Evolutionary conservation across 1,139 yeast species (phyloP), one percentile per base, ranked within the genome.

Genomic region (Yamadazyma kanchanaburiensis): DNA sequence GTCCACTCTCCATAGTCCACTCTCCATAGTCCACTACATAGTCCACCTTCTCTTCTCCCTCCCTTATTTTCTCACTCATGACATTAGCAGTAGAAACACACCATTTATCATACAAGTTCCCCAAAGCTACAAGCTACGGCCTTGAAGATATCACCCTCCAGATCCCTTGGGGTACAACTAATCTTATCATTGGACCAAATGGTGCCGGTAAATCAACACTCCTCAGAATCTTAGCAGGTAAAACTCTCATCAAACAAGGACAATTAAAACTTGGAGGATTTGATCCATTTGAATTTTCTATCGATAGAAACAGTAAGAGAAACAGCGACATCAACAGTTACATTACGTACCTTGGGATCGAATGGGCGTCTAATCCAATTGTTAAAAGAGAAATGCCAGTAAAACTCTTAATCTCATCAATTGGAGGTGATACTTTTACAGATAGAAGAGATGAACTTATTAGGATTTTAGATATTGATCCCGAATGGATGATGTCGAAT

Each of bases 141-240:
- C 66, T 91, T 16, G 73, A 74, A 22, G 69, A 84, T 28, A 71
- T 89, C 37, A 62, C 67, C 21, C 51, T 91, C 26, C 46, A 61
- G 10, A 65, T 91, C 12, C 78, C 80, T 1, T 76, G 84, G 71
- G 80, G 84, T 5, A 74, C 91, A 1, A 72, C 95, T 37, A 77
- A 89, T 13, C 64, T 91, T 27, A 58, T 91, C 9, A 70, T 91
- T 22, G 98, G 98, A 0, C 95, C 97, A 17, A 91, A 91, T 49
- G 98, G 98, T 14, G 97, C 98, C 2, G 98, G 98, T 5, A 91
- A 91, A 55, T 85, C 96, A 1, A 91, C 98, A 0, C 58, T 91
- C 27, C 66, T 91, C 39, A 77, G 80, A 49, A 73, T 91, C 10
- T 63, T 91, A 19, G 95, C 97, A 1, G 98, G 98, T 6, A 91